phyloP scores from a whole-genome alignment of 2,329 filamentous ascomycete species.

The Daldinia sp. region DNA sequence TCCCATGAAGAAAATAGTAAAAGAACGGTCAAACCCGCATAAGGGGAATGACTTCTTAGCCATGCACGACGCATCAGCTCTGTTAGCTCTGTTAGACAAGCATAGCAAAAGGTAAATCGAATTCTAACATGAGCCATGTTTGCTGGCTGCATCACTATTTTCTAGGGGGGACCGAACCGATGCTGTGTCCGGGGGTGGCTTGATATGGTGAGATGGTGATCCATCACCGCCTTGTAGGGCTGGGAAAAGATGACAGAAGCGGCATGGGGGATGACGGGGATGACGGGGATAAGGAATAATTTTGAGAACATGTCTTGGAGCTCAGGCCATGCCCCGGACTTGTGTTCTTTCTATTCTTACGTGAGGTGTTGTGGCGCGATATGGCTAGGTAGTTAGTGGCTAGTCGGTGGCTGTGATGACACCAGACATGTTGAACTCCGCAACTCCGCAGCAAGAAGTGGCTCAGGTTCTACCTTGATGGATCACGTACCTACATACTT shows the following conservation, averaged over 20 bases:
- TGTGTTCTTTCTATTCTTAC: constrained; percentile 2
- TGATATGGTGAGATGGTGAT: constrained; percentile 31
- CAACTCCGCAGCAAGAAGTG: neutral
- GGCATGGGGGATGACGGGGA: constrained; percentile 9
- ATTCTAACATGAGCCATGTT: constrained; percentile 12
- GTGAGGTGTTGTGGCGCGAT: constrained; percentile 5
- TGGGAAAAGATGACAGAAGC: constrained; percentile 18
- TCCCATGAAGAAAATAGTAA: constrained; percentile 10
- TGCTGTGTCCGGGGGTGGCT: constrained; percentile 11
- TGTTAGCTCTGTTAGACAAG: constrained; percentile 4
- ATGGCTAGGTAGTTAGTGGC: constrained; percentile 19
- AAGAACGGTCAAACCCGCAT: constrained; percentile 1
- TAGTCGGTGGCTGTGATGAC: constrained; percentile 1
- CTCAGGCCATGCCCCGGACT: constrained; percentile 21
- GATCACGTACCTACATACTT: too few species aligned
- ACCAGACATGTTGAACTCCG: too few species aligned
- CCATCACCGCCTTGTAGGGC: constrained; percentile 42
- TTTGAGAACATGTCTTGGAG: constrained; percentile 24
- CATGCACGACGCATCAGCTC: constrained; percentile 15
- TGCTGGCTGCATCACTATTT: constrained; percentile 21
- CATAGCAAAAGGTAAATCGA: constrained; percentile 39
- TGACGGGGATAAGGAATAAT: constrained; percentile 17
- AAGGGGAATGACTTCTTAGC: neutral
- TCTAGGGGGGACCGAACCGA: neutral
- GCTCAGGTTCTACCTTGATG: neutral